These are phyloP conservation scores for Didymella arachidicola DNA, from an alignment of 2,329 filamentous ascomycete species.

Conservation along the genomic window DNA sequence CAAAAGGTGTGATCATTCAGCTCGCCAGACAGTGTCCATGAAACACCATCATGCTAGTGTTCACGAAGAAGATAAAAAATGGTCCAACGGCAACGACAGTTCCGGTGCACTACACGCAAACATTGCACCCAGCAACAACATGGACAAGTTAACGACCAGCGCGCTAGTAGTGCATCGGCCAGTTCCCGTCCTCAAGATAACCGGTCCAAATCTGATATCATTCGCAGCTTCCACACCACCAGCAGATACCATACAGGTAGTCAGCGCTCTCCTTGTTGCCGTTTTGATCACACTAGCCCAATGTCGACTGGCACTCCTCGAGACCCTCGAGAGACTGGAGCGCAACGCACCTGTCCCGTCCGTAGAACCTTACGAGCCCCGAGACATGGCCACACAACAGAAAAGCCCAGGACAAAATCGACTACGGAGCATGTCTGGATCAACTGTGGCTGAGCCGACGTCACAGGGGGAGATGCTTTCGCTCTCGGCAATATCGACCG, in stretches of 20 bases:
- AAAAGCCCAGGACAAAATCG: background rate
- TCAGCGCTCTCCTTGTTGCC: background rate
- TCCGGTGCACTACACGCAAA: too few species aligned
- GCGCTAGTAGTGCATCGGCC: background rate
- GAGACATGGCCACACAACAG: background rate
- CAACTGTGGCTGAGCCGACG: conserved; percentile 1
- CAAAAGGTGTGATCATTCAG: background rate
- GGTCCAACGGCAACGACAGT: background rate
- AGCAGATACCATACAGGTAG: background rate
- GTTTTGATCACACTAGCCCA: background rate
- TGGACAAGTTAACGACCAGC: background rate
- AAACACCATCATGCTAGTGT: conserved; percentile 1
- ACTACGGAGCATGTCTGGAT: conserved; percentile 11
- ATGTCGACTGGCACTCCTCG: background rate
- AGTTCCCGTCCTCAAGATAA: conserved; percentile 5
- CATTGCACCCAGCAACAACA: background rate
- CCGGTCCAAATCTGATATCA: background rate
- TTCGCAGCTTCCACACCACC: background rate
- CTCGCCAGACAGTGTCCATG: background rate
- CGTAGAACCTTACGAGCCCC: background rate
- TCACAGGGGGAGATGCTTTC: background rate
- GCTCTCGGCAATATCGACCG: background rate
- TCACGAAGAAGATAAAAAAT: background rate
- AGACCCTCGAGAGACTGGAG: background rate
- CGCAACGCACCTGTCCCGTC: background rate